Percentiles rank a stretch among this genome's conserved stretches.
phyloP scores from a whole-genome alignment of 305 asterid genomes.

The Petunia hybrid region DNA sequence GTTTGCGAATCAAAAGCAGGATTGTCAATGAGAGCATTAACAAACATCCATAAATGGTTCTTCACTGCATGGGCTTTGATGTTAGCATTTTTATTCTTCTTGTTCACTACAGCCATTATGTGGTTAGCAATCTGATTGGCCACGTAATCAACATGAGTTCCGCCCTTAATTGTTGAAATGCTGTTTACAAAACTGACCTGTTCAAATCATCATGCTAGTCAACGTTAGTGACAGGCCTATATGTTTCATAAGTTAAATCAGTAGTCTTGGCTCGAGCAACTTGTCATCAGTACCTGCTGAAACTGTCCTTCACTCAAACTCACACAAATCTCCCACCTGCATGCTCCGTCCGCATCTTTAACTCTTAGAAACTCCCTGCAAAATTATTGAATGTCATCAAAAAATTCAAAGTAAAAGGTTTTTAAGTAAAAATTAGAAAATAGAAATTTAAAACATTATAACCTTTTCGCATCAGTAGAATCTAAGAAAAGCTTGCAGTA shows the following conservation, averaged over 20 bases:
- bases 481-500: constrained; percentile 83
- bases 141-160: constrained; percentile 94
- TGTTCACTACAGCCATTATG: constrained; percentile 70
- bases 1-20: constrained; percentile 99
- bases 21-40: constrained; percentile 96
- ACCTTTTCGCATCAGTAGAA: constrained; percentile 58
- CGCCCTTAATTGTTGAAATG: constrained; percentile 96
- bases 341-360: constrained; percentile 41
- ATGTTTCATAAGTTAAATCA: not conserved
- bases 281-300: constrained; percentile 69
- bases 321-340: constrained; percentile 87
- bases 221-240: not conserved
- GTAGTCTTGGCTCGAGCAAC: not conserved
- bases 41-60: constrained; percentile 95
- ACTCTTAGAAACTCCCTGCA: constrained; percentile 80
- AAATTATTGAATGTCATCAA: constrained; percentile 31
- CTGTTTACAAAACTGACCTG: constrained; percentile 98
- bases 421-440: not conserved
- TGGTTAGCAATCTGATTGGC: constrained; percentile 86
- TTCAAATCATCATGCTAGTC: constrained; percentile 32
- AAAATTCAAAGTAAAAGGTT: not conserved
- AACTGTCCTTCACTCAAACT: constrained; percentile 97
- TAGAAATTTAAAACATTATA: not conserved
- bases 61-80: constrained; percentile 82
- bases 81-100: constrained; percentile 74